Conservation (phyloP, 805 yeast genomes). For the Clavispora fructus region DNA sequence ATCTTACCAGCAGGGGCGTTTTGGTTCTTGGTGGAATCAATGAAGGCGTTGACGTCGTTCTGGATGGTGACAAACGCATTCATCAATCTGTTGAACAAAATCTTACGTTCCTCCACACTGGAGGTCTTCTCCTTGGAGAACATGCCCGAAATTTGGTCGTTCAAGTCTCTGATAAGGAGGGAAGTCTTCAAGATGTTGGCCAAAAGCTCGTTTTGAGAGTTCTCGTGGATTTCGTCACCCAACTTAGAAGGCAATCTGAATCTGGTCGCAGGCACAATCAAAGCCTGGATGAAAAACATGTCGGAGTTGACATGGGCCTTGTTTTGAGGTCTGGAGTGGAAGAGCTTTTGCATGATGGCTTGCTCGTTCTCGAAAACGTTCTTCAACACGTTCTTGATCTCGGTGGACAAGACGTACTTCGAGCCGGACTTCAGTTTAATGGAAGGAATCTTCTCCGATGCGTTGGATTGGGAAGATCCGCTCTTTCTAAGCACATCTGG, state of each 20-base stretch:
- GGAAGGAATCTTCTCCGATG: conserved; percentile 36
- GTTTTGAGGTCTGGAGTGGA: conserved; percentile 73
- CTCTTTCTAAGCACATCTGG: conserved; percentile 52
- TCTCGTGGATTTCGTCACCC: conserved; percentile 95
- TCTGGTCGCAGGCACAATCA: conserved; percentile 94
- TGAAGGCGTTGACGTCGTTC: conserved; percentile 89
- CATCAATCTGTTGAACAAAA: conserved; percentile 84
- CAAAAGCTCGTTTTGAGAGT: conserved; percentile 83
- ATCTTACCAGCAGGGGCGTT: conserved; percentile 59
- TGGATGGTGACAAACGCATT: conserved; percentile 93
- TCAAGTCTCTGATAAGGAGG: conserved; percentile 78
- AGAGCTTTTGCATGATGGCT: conserved; percentile 59
- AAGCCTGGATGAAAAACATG: conserved; percentile 80
- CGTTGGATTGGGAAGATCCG: conserved; percentile 2
- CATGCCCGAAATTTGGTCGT: conserved; percentile 70
- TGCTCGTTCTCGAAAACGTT: conserved; percentile 74
- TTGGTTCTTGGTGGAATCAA: conserved; percentile 88
- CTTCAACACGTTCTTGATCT: conserved; percentile 73
- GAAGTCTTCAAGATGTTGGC: conserved; percentile 77
- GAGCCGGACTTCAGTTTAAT: conserved; percentile 66
- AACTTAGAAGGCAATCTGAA: conserved; percentile 94
- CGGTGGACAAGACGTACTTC: conserved; percentile 82
- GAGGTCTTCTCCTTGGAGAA: conserved; percentile 43
- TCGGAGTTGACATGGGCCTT: conserved; percentile 55
- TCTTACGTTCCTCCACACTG: conserved; percentile 64